Evolutionary conservation across 805 yeast genomes (phyloP).

Genomic region (Pachysolen tannophilus): DNA sequence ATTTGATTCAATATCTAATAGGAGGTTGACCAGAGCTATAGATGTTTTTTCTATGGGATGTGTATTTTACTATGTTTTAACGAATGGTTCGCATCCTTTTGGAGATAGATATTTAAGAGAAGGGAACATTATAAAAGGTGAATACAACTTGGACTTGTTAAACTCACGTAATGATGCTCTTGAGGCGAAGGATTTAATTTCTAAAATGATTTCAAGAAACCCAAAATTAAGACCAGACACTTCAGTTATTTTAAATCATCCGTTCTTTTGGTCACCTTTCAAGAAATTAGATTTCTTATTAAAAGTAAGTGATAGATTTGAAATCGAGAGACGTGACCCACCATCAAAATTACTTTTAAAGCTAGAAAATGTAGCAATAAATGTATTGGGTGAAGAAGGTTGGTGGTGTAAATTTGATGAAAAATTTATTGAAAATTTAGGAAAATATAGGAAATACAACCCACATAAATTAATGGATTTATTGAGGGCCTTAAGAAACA

Average conservation of each 20-base stretch:
- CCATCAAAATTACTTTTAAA: constrained; percentile 50
- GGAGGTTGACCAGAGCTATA: constrained; percentile 77
- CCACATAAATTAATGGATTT: constrained; percentile 75
- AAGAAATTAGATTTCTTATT: constrained; percentile 77
- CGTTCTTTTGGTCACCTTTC: constrained; percentile 74
- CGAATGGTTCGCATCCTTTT: constrained; percentile 86
- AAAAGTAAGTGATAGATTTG: constrained; percentile 87
- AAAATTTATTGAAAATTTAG: constrained; percentile 74
- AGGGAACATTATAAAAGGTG: constrained; percentile 73
- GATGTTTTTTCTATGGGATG: constrained; percentile 95
- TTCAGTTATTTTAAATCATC: constrained; percentile 62
- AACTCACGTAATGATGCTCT: constrained; percentile 33
- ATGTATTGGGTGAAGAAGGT: constrained; percentile 51
- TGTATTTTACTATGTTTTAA: constrained; percentile 77
- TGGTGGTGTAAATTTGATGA: constrained; percentile 74
- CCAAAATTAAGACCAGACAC: constrained; percentile 73
- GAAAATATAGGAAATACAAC: constrained; percentile 85
- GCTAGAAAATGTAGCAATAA: constrained; percentile 44
- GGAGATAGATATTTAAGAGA: constrained; percentile 89
- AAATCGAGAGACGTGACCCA: constrained; percentile 74
- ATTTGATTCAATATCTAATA: constrained; percentile 33
- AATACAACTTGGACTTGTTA: constrained; percentile 42
- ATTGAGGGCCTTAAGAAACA: constrained; percentile 83
- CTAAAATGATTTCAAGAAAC: constrained; percentile 60
- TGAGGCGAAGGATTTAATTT: constrained; percentile 70